These are phyloP conservation scores for Pichia thaimueangensis DNA, from an alignment of 805 yeast genomes.

Conservation along the genomic window DNA sequence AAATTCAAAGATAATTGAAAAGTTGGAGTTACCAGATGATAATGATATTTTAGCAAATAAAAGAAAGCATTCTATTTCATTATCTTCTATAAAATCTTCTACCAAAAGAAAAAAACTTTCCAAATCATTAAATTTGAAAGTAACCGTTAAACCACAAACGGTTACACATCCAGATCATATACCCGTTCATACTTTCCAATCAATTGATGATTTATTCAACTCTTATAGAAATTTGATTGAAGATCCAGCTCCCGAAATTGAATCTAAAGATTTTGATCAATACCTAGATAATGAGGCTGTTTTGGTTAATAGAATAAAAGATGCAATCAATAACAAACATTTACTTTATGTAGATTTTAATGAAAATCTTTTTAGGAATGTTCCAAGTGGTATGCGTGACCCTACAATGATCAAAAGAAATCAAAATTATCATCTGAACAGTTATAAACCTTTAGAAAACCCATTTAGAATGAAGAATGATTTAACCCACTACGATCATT, in stretches of 20 bases:
- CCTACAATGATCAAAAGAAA: slow-evolving; percentile 34
- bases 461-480: slow-evolving; percentile 35
- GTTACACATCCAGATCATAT: slow-evolving; percentile 58
- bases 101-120: not conserved
- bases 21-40: not conserved
- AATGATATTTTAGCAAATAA: not conserved
- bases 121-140: slow-evolving; percentile 22
- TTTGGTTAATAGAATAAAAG: slow-evolving; percentile 37
- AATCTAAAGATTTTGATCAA: slow-evolving; percentile 53
- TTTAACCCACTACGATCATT: slow-evolving; percentile 61
- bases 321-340: slow-evolving; percentile 37
- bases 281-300: slow-evolving; percentile 47
- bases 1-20: not conserved
- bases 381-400: slow-evolving; percentile 36
- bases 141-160: slow-evolving; percentile 38
- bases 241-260: slow-evolving; percentile 38
- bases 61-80: not conserved
- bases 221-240: slow-evolving; percentile 58
- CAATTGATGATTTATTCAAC: slow-evolving; percentile 39
- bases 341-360: slow-evolving; percentile 40
- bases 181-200: slow-evolving; percentile 37
- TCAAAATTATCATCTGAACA: slow-evolving; percentile 23
- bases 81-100: not conserved
- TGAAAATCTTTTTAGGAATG: slow-evolving; percentile 39
- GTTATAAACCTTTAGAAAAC: slow-evolving; percentile 31